Base-by-base conservation (phyloP, 768 basidiomycete species). In the Scleroderma citrinum region DNA sequence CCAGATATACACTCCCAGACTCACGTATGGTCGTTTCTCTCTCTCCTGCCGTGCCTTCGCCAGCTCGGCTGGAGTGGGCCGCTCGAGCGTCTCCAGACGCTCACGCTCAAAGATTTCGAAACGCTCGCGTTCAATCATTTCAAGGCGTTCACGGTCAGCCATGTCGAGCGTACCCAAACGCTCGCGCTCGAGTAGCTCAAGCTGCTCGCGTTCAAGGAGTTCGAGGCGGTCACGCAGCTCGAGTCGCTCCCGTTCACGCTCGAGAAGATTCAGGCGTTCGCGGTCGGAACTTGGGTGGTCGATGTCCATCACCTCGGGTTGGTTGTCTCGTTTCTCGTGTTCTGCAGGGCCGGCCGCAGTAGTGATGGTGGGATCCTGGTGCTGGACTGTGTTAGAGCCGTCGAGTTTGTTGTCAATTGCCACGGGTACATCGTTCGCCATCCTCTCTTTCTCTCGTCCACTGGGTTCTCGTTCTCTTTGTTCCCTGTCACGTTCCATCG, bases 1-100 rank as follows among this genome's bases (percentile, higher is more conserved):
- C 61, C 63, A 65, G 26, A 61, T 59, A 50, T 62, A 63, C 11
- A 57, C 63, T 39, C 60, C 61, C 24, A 65, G 59, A 19, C 55
- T 57, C 24, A 65, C 59, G 24, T 61, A 63, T 20, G 60, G 59
- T 23, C 63, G 65, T 36, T 57, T 62, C 48, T 58, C 58, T 42
- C 62, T 57, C 52, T 61, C 55, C 56, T 60, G 56, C 44, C 65
- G 61, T 45, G 61, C 62, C 5, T 60, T 60, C 3, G 63, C 63
- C 21, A 61, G 63, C 41, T 68, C 67, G 21, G 66, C 63, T n/a
- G 64, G 57, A 17, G 57, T 68, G 3, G 64, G 64, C 52, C 66
- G 64, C 7, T 68, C 64, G 35, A 65, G 54, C 53, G 62, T 59
- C 39, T 63, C 63, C 26, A 65, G 30, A 2, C 64, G 63, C 26